Evolutionary conservation across 345 rosid genomes (phyloP).

Genomic region (Geranium brycei): DNA sequence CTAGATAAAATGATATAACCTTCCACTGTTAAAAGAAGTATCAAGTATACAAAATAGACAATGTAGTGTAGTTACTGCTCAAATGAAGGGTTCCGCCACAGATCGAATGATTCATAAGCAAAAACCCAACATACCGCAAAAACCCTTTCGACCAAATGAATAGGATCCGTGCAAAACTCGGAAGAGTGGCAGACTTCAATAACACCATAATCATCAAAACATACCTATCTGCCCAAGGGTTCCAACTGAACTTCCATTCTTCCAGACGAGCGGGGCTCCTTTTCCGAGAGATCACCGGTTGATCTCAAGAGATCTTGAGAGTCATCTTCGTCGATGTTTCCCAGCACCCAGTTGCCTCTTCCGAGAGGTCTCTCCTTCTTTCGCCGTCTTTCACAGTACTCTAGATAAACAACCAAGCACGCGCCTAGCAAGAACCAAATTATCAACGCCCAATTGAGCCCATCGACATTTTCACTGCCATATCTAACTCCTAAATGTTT

Average conservation of each 20-base stretch:
- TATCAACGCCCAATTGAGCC: conserved; percentile 56
- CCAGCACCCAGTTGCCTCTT: conserved; percentile 73
- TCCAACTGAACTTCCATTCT: conserved; percentile 86
- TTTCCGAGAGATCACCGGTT: conserved; percentile 27
- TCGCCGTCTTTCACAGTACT: conserved; percentile 33
- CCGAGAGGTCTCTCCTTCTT: conserved; percentile 35
- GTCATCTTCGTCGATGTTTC: conserved; percentile 75
- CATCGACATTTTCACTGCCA: conserved; percentile 58
- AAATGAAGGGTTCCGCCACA: conserved; percentile 1
- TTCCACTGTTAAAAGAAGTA: conserved; percentile 20
- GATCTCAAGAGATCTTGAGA: conserved; percentile 58
- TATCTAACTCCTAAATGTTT: conserved; percentile 73
- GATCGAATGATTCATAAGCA: background rate
- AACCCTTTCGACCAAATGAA: conserved; percentile 10
- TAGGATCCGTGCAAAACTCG: conserved; percentile 14
- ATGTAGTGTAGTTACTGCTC: conserved; percentile 5
- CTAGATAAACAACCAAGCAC: conserved; percentile 47
- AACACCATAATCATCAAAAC: conserved; percentile 7
- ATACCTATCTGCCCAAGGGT: conserved; percentile 51
- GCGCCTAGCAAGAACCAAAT: conserved; percentile 50
- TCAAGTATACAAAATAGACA: conserved; percentile 29
- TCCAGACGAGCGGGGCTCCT: conserved; percentile 26
- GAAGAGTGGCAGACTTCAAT: conserved; percentile 3
- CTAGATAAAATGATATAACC: conserved; percentile 12
- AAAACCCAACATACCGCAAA: conserved; percentile 9